These are phyloP conservation scores for Solanum neorickii DNA, from an alignment of 257 asterid genomes.

Conservation along the genomic window DNA sequence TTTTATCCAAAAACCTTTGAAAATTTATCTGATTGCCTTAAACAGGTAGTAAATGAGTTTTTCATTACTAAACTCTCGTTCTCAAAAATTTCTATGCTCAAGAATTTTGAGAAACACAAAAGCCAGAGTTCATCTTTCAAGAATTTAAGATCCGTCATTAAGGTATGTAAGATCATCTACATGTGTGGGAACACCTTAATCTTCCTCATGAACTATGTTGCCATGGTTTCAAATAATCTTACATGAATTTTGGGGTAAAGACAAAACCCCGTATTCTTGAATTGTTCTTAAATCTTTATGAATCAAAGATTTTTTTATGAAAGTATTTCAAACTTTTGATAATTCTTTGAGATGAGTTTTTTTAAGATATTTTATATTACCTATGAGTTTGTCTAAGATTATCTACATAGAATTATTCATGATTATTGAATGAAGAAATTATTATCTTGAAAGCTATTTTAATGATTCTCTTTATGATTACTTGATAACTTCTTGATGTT, in stretches of 20 bases:
- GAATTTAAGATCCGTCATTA: background rate
- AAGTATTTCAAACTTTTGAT: background rate
- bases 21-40: background rate
- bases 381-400: background rate
- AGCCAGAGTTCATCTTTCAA: background rate
- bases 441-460: background rate
- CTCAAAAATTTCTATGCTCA: background rate
- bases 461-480: background rate
- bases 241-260: background rate
- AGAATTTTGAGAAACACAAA: background rate
- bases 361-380: no score
- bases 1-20: background rate
- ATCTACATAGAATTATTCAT: no score
- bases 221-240: background rate
- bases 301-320: background rate
- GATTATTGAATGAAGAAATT: background rate
- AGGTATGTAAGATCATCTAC: background rate
- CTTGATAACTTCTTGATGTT: background rate
- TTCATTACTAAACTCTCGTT: no score
- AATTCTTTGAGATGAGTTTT: no score
- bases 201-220: background rate
- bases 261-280: background rate
- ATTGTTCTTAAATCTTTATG: background rate
- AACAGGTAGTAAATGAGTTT: background rate
- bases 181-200: background rate